These are phyloP conservation scores for Daedalea quercina DNA, from an alignment of 768 basidiomycete species.

Conservation along the genomic window DNA sequence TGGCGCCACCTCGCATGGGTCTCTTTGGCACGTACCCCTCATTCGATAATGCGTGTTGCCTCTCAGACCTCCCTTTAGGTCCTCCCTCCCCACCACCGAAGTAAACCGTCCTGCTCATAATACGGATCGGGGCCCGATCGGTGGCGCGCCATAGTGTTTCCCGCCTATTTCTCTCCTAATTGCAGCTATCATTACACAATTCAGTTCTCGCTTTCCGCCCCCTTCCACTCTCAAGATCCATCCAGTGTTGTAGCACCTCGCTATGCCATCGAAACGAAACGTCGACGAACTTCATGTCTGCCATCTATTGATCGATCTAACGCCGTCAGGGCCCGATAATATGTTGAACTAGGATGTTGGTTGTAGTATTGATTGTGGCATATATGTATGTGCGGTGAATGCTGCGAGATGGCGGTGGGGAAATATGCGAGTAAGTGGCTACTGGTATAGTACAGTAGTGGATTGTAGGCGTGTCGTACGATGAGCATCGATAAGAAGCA, in stretches of 20 bases:
- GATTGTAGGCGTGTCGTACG: too few species aligned
- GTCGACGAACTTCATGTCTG: neutral
- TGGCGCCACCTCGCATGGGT: conserved; percentile 49
- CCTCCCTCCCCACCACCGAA: conserved; percentile 25
- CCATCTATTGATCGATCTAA: neutral
- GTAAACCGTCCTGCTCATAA: neutral
- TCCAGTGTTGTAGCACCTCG: neutral
- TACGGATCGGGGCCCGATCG: neutral
- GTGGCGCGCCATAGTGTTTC: neutral
- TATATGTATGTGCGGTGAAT: neutral
- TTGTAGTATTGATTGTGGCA: neutral
- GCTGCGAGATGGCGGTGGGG: neutral
- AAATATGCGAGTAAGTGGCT: too few species aligned
- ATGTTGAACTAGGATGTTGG: neutral
- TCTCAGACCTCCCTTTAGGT: conserved; percentile 9
- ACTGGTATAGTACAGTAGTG: too few species aligned
- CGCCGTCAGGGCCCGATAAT: neutral
- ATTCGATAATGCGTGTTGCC: neutral
- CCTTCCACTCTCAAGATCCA: neutral
- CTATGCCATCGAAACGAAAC: neutral
- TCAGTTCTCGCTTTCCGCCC: neutral
- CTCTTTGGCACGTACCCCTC: conserved; percentile 50
- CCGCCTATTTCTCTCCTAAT: too few species aligned
- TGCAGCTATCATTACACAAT: neutral
- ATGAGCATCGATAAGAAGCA: too few species aligned